Evolutionary conservation across 2,329 filamentous ascomycete genomes (phyloP), one percentile per base, ranked within the genome.

Genomic region (Dothideomycetes sp.): DNA sequence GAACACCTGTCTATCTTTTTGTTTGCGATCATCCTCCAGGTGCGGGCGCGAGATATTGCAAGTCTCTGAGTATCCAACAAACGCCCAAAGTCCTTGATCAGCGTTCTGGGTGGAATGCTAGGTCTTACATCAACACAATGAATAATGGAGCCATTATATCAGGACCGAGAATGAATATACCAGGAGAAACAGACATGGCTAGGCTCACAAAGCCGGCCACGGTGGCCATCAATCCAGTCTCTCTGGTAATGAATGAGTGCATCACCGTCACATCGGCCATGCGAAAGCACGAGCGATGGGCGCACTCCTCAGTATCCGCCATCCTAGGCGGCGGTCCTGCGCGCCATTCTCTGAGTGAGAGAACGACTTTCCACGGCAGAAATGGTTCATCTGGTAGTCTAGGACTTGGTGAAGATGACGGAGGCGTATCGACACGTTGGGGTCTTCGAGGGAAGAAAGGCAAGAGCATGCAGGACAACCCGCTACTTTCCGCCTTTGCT

Each of bases 191-290:
- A n/a, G n/a, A n/a, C n/a, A n/a, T n/a, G n/a, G n/a, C n/a, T n/a
- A n/a, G n/a, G n/a, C n/a, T n/a, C n/a, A n/a, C 36, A 18, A 40
- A 40, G n/a, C 36, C 44, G 14, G 40, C 56, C 17, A 51, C 48
- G 15, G 57, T 60, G 19, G 57, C 57, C 34, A 58, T 60, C 35
- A 55, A 60, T 44, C 57, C 57, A 4, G 55, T 59, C 24, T 55
- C 57, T 36, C 70, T 98, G 52, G 87, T 98, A 49, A 94, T 94
- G 47, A 94, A 89, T 63, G 91, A 98, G 79, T 98, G 91, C 63
- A 96, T 96, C 58, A 89, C 88, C 34, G 89, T 98, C 65, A 96
- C 91, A 11, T 95, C 89, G 46, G 87, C 88, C 45, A 95, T 98
- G 75, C 88, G 94, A 56, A 98, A 98, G 66, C 82, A 95, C 74